Evolutionary conservation across 129 eudicot species (phyloP), one percentile per base, ranked within the genome.

Genomic region (Pseudognaphalium luteoalbum): DNA sequence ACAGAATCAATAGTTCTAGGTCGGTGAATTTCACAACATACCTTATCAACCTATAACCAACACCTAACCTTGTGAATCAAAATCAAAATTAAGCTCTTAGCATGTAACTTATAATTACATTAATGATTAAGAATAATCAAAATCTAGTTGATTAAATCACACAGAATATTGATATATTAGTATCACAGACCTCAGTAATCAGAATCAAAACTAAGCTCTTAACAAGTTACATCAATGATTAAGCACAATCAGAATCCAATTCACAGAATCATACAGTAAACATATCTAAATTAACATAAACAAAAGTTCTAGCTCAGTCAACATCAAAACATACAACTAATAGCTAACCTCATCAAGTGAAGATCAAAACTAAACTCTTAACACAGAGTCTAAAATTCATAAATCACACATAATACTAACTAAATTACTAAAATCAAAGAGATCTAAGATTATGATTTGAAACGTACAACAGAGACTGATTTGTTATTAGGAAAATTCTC

Each of bases 401-500:
- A 15, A 57, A 30, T 63, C 42, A 15, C 16, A 63, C 20, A 1
- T 25, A 64, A 6, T 62, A 28, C 14, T 9, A 29, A 30, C 6
- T 33, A 66, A 35, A 35, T 17, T 66, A 6, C 19, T 35, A 34
- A 6, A 66, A n/a, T 66, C 71, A 33, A 8, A 19, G 28, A 19
- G 71, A 37, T n/a, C 10, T 17, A 8, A 14, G 70, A 22, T 7
- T 28, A 69, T 50, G 34, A 20, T 6, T 39, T 10, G 7, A 42
- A 68, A 33, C 86, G 19, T 79, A 86, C 86, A 54, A 62, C 59
- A 57, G 84, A 42, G 54, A 82, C 61, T 0, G 86, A 76, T 73
- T 86, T 86, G 82, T 82, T 82, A 29, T 86, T 75, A 61, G 89
- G 89, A 79, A 79, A 79, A 69, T 86, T 86, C 81, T 86, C 89